Percentiles rank a stretch among this genome's conserved stretches.
Conservation (phyloP, 2,329 filamentous ascomycete species). For the Clarireedia homoeocarpa region DNA sequence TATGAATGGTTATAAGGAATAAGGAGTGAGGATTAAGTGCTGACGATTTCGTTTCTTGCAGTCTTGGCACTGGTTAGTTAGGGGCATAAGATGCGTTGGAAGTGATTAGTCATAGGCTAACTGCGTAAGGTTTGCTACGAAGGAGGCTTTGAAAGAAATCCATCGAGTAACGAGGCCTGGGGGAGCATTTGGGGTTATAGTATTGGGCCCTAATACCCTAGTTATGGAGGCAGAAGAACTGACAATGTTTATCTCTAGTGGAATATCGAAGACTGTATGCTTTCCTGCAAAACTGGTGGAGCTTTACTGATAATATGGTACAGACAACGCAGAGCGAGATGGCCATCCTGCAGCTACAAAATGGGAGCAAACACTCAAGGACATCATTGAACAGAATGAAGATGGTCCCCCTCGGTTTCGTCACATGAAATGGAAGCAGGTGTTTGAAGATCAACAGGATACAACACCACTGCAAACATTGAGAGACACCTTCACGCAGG, state of each 20-base stretch:
- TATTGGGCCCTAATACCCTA: not conserved
- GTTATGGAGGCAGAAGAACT: not conserved
- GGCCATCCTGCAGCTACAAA: constrained; percentile 45
- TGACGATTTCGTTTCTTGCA: constrained; percentile 18
- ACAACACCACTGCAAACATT: constrained; percentile 45
- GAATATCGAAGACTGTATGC: constrained; percentile 65
- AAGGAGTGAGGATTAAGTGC: constrained; percentile 1
- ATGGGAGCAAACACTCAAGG: constrained; percentile 57
- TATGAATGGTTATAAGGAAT: constrained; percentile 28
- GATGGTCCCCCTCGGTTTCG: constrained; percentile 60
- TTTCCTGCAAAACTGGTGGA: not conserved
- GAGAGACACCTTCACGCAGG: constrained; percentile 33
- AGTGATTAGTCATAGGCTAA: not conserved
- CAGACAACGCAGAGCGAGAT: constrained; percentile 54
- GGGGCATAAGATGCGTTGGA: not conserved
- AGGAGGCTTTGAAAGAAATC: constrained; percentile 56
- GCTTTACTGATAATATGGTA: constrained; percentile 8
- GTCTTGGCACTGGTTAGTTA: constrained; percentile 39
- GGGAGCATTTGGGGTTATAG: constrained; percentile 53
- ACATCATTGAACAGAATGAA: constrained; percentile 46
- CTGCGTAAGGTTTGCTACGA: constrained; percentile 53
- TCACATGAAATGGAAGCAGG: constrained; percentile 53
- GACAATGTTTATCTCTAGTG: constrained; percentile 33
- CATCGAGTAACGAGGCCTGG: constrained; percentile 55
- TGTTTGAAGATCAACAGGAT: constrained; percentile 54